These are phyloP conservation scores for Aspergillus brasiliensis DNA, from an alignment of 2,329 filamentous ascomycete species.

Conservation along the genomic window DNA sequence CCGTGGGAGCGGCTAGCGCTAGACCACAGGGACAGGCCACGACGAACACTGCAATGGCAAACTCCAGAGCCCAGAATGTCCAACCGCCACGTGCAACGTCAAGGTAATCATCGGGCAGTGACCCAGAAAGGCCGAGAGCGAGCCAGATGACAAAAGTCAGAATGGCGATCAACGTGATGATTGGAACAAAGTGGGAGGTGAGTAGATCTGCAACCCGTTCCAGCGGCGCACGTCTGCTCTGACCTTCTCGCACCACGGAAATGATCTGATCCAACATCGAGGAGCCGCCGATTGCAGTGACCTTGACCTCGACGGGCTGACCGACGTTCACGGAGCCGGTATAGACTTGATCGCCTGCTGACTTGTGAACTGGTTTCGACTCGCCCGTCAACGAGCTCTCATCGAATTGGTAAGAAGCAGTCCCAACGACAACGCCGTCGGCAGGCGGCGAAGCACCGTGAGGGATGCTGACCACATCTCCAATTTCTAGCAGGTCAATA, in stretches of 20 bases:
- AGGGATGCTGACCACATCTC: conserved; percentile 72
- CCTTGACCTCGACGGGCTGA: conserved; percentile 45
- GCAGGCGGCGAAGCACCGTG: conserved; percentile 83
- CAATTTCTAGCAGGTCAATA: conserved; percentile 72
- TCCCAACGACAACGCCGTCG: conserved; percentile 65
- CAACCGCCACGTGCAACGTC: conserved; percentile 51
- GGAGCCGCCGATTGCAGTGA: conserved; percentile 49
- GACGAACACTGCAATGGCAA: conserved; percentile 82
- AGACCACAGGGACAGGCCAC: conserved; percentile 84
- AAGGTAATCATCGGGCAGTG: conserved; percentile 53
- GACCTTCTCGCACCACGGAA: conserved; percentile 51
- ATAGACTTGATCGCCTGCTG: conserved; percentile 45
- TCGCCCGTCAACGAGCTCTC: conserved; percentile 81
- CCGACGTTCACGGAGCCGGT: conserved; percentile 53
- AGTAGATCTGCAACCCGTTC: conserved; percentile 51
- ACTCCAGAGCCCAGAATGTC: conserved; percentile 60
- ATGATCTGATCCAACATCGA: conserved; percentile 56
- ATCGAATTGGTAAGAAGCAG: conserved; percentile 71
- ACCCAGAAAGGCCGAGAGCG: conserved; percentile 46
- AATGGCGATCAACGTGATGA: conserved; percentile 52
- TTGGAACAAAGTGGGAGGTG: conserved; percentile 53
- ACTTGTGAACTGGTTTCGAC: conserved; percentile 49
- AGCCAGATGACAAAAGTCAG: conserved; percentile 52
- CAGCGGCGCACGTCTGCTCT: conserved; percentile 52
- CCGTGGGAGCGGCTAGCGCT: conserved; percentile 81